Evolutionary conservation across 129 eudicot genomes (phyloP), one percentile per base, ranked within the genome.

Genomic region (Cynara cardunculus): DNA sequence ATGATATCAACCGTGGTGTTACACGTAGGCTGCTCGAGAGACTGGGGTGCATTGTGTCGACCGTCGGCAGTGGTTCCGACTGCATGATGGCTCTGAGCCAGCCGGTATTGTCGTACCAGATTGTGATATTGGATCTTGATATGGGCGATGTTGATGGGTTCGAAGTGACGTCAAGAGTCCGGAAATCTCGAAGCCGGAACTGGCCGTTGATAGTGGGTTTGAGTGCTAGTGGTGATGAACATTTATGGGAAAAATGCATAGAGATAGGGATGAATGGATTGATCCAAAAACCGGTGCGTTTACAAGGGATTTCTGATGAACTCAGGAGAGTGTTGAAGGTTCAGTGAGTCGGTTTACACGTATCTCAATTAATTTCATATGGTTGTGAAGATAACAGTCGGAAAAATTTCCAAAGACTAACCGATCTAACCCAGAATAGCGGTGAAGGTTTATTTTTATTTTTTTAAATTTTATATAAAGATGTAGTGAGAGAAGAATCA

Each of bases 131-230:
- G 81, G 96, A 93, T 67, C 93, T 93, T 28, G 91, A 93, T 37
- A 73, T 93, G 87, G 81, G 87, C 1, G 98, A 90, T 73, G n/a
- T 90, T 25, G 94, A 93, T 53, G 96, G 96, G 21, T 93, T 82
- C 64, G 98, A 93, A 73, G 81, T 89, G 18, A 78, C 88, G 28
- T 16, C 73, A 67, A 90, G 92, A 49, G 89, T 90, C 14, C 87
- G 94, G 39, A 93, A 87, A 82, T 81, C 86, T 25, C 78, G 93
- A 8, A 93, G 96, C 80, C 80, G 86, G 2, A 85, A 28, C 75
- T 90, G 96, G 98, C 98, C 98, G 2, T 77, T 90, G 86, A 88
- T 93, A 30, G 64, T 93, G 27, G 98, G 85, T 1, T 78, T 90
- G 25, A 83, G 88, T 0, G 74, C 85, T 7, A 64, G 72, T 25